Conservation (phyloP, 2,329 filamentous ascomycete species). For the Dactylellina sp. region DNA sequence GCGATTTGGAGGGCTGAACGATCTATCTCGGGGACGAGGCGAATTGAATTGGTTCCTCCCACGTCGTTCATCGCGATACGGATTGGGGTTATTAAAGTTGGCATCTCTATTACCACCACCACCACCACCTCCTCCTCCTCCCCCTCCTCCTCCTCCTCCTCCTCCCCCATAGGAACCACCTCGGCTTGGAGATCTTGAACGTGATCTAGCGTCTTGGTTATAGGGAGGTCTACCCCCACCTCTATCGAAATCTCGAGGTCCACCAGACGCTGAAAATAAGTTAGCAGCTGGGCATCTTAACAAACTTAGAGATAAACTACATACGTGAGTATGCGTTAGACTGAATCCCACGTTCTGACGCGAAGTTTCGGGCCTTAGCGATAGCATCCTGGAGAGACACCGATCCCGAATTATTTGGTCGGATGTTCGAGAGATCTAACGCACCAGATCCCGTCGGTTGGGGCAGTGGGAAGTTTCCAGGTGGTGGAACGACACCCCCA, state of each 20-base stretch:
- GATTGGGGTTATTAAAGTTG: constrained; percentile 67
- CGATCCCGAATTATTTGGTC: constrained; percentile 81
- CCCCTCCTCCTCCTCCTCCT: constrained; percentile 71
- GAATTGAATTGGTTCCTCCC: constrained; percentile 68
- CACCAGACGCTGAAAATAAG: constrained; percentile 52
- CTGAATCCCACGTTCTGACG: constrained; percentile 53
- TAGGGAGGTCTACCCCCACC: constrained; percentile 66
- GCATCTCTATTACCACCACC: constrained; percentile 24
- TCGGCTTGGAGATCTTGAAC: constrained; percentile 80
- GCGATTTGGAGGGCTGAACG: constrained; percentile 69
- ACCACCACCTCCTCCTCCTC: constrained; percentile 75
- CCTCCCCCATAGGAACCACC: constrained; percentile 73
- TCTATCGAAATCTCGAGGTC: constrained; percentile 41
- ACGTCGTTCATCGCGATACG: constrained; percentile 86
- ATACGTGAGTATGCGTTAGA: constrained; percentile 55
- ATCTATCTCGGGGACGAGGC: constrained; percentile 74
- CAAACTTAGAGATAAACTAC: background rate
- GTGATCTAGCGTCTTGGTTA: constrained; percentile 67
- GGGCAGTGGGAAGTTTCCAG: constrained; percentile 69
- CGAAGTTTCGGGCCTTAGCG: constrained; percentile 78
- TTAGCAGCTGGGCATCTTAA: constrained; percentile 22
- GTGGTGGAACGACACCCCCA: constrained; percentile 61
- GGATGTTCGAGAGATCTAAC: constrained; percentile 82
- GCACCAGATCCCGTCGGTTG: constrained; percentile 79
- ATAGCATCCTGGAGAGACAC: constrained; percentile 87